phyloP scores from a whole-genome alignment of 345 rosid species.

The Eutrema yunnanense region DNA sequence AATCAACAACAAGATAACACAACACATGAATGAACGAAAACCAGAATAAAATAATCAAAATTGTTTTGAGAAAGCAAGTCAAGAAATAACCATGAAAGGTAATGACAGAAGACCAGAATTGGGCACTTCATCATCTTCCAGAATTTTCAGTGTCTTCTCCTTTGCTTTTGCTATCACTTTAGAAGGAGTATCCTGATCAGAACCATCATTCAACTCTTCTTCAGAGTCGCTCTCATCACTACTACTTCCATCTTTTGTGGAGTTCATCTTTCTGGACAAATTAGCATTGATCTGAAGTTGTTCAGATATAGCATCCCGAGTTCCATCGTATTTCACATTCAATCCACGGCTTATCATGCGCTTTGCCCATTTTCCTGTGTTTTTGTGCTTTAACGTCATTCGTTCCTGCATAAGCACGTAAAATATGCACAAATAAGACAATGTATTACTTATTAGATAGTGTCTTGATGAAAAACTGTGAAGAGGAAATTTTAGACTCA shows the following conservation, averaged over 20 bases:
- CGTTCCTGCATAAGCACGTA: slow-evolving; percentile 57
- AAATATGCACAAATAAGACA: not conserved
- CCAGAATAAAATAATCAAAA: not conserved
- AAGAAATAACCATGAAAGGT: slow-evolving; percentile 82
- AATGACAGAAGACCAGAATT: slow-evolving; percentile 71
- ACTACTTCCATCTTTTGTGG: slow-evolving; percentile 62
- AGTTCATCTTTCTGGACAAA: slow-evolving; percentile 83
- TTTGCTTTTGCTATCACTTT: slow-evolving; percentile 60
- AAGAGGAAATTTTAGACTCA: slow-evolving; percentile 25
- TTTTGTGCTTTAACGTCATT: slow-evolving; percentile 73
- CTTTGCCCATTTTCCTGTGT: slow-evolving; percentile 77
- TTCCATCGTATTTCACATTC: slow-evolving; percentile 66
- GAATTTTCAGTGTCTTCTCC: slow-evolving; percentile 58
- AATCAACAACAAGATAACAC: slow-evolving; percentile 10
- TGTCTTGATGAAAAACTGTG: not conserved
- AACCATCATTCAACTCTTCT: slow-evolving; percentile 35
- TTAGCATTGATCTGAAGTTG: slow-evolving; percentile 69
- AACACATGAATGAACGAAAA: not conserved
- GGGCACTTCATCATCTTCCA: slow-evolving; percentile 64
- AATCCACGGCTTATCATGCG: slow-evolving; percentile 71
- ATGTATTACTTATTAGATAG: not conserved
- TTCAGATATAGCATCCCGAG: slow-evolving; percentile 76
- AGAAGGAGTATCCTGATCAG: slow-evolving; percentile 49
- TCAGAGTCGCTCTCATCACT: slow-evolving; percentile 62
- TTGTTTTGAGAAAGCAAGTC: not conserved